Conservation (phyloP, 1,284 basidiomycete species). For the Ganoderma sinense region DNA sequence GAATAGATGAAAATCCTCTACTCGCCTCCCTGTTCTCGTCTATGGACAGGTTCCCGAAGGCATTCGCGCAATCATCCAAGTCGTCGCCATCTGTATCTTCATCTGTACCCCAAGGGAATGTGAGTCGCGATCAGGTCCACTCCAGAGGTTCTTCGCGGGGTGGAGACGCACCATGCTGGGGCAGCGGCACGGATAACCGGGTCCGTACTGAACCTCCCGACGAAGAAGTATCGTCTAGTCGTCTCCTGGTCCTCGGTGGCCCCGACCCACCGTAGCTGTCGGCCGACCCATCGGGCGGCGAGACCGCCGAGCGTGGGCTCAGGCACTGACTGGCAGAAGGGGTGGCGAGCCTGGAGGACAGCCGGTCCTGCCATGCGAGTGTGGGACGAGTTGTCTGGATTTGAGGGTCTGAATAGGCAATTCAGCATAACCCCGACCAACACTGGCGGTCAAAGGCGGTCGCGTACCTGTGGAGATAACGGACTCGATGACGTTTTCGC, state of each 20-base stretch:
- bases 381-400: slow-evolving; percentile 69
- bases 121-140: neutral
- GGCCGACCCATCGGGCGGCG: neutral
- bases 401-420: slow-evolving; percentile 41
- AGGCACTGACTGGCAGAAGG: slow-evolving; percentile 34
- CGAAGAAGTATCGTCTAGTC: slow-evolving; percentile 4
- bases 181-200: neutral
- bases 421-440: neutral
- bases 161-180: neutral
- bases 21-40: slow-evolving; percentile 78
- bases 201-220: neutral
- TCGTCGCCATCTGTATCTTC: slow-evolving; percentile 38
- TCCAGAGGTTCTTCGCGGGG: too few relatives aligned
- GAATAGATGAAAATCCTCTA: neutral
- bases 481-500: slow-evolving; percentile 80
- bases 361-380: slow-evolving; percentile 76
- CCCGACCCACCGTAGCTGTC: neutral
- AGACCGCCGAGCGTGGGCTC: neutral
- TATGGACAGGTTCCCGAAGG: slow-evolving; percentile 77
- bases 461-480: slow-evolving; percentile 43
- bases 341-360: slow-evolving; percentile 47
- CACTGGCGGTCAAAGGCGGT: neutral
- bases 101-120: neutral
- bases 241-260: slow-evolving; percentile 17
- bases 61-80: slow-evolving; percentile 61